Conservation (phyloP, 768 basidiomycete genomes). For the Pisolithus orientalis region DNA sequence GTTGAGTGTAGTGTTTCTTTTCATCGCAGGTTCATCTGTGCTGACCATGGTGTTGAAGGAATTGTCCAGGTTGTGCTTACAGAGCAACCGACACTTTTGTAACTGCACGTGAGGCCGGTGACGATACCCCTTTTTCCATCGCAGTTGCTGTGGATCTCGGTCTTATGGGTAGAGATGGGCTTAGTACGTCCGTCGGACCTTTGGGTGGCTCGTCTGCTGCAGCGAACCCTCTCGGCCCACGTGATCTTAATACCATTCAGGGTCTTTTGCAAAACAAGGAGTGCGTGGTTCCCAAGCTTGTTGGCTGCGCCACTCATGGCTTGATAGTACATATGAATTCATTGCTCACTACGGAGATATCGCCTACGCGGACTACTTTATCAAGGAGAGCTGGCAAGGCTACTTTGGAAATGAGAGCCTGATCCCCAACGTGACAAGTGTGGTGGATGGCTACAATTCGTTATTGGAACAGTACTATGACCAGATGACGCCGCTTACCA, state of each 20-base stretch:
- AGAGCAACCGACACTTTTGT: conserved; percentile 18
- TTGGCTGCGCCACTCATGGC: background rate
- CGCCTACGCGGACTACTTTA: conserved; percentile 24
- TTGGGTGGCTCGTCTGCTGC: conserved; percentile 10
- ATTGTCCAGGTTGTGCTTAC: conserved; percentile 23
- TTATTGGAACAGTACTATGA: conserved; percentile 23
- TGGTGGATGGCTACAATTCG: conserved; percentile 18
- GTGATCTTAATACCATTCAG: conserved; percentile 23
- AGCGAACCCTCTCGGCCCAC: conserved; percentile 17
- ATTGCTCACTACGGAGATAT: conserved; percentile 22
- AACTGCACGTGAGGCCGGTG: conserved; percentile 16
- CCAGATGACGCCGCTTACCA: conserved; percentile 20
- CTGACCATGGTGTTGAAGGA: conserved; percentile 4
- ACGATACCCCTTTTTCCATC: conserved; percentile 14
- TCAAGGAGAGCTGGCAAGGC: conserved; percentile 25
- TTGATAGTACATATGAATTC: conserved; percentile 18
- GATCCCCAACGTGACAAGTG: conserved; percentile 19
- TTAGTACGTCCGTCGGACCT: conserved; percentile 25
- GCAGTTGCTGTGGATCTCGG: conserved; percentile 23
- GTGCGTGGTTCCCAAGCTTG: conserved; percentile 5
- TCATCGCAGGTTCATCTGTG: background rate
- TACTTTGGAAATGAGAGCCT: conserved; percentile 24
- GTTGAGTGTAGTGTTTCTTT: conserved; percentile 5
- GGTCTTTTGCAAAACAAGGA: conserved; percentile 23
- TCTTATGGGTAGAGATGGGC: conserved; percentile 22